Evolutionary conservation across 441 rosid species (phyloP).

Genomic region (Populus hybrid): DNA sequence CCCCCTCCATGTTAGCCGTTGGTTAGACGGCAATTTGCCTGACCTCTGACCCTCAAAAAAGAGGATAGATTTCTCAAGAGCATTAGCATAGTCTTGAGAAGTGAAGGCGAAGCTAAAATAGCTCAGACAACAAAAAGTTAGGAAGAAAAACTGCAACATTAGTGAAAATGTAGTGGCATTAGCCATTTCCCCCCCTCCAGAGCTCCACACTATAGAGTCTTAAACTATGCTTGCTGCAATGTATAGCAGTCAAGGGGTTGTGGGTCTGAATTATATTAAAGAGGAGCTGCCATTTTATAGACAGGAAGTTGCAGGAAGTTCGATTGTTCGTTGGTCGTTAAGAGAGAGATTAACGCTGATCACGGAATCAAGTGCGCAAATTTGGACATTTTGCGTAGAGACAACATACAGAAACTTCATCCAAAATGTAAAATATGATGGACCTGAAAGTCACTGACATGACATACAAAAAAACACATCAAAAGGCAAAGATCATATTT

Average conservation of each 20-base stretch:
- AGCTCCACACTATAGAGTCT: neutral
- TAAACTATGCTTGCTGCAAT: neutral
- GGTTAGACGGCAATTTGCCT: slow-evolving; percentile 66
- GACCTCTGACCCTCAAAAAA: slow-evolving; percentile 97
- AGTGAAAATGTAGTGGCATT: slow-evolving; percentile 6
- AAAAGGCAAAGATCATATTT: neutral
- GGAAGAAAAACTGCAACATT: slow-evolving; percentile 13
- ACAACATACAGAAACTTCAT: slow-evolving; percentile 17
- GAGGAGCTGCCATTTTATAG: slow-evolving; percentile 32
- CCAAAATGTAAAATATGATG: slow-evolving; percentile 9
- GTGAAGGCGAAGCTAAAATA: slow-evolving; percentile 44
- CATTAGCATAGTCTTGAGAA: slow-evolving; percentile 65
- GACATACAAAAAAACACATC: neutral
- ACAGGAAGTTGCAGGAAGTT: slow-evolving; percentile 23
- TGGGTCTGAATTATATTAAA: slow-evolving; percentile 11
- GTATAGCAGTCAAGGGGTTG: neutral
- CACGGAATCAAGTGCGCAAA: slow-evolving; percentile 58
- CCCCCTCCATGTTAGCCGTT: slow-evolving; percentile 64
- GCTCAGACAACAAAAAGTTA: slow-evolving; percentile 25
- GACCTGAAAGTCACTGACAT: slow-evolving; percentile 4
- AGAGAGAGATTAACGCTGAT: slow-evolving; percentile 19
- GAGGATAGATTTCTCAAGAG: slow-evolving; percentile 77
- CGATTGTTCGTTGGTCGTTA: slow-evolving; percentile 40
- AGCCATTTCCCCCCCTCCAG: slow-evolving; percentile 24
- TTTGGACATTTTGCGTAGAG: slow-evolving; percentile 31